phyloP scores from a whole-genome alignment of 208 protist genomes.

The Phytomonas francai region DNA sequence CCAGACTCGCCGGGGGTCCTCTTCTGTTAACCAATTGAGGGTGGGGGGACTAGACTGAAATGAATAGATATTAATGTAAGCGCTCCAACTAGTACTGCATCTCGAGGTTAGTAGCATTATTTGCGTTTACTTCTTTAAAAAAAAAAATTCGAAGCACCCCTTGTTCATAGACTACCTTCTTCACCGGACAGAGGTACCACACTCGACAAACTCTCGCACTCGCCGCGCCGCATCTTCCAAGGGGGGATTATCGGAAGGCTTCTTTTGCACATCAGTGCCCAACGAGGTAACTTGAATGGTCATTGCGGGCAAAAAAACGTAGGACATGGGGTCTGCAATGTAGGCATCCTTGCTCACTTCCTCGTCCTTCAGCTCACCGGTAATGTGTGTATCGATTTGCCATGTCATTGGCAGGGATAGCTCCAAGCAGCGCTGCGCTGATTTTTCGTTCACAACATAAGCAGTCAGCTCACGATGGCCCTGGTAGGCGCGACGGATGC shows the following conservation, averaged over 20 bases:
- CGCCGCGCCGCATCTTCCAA: constrained; percentile 82
- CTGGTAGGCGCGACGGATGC: constrained; percentile 71
- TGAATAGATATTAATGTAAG: neutral
- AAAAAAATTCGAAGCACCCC: neutral
- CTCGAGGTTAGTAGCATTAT: neutral
- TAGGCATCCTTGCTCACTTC: constrained; percentile 59
- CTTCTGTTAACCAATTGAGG: no score
- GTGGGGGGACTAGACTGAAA: no score
- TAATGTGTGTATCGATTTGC: constrained; percentile 90
- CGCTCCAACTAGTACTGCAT: neutral
- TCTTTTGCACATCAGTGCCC: constrained; percentile 89
- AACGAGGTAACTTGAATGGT: constrained; percentile 82
- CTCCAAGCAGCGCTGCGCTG: constrained; percentile 70
- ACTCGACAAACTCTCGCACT: constrained; percentile 85
- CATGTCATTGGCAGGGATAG: constrained; percentile 83
- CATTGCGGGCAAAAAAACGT: constrained; percentile 84
- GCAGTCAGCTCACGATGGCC: constrained; percentile 88
- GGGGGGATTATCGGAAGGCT: constrained; percentile 45
- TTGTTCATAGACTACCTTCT: neutral
- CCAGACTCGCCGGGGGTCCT: neutral
- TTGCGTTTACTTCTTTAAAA: neutral
- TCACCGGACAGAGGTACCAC: constrained; percentile 77
- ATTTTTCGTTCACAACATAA: constrained; percentile 67
- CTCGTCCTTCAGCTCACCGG: constrained; percentile 48
- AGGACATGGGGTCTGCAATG: constrained; percentile 81